These are phyloP conservation scores for Barnettozyma pratensis DNA, from an alignment of 805 yeast species.

Conservation along the genomic window DNA sequence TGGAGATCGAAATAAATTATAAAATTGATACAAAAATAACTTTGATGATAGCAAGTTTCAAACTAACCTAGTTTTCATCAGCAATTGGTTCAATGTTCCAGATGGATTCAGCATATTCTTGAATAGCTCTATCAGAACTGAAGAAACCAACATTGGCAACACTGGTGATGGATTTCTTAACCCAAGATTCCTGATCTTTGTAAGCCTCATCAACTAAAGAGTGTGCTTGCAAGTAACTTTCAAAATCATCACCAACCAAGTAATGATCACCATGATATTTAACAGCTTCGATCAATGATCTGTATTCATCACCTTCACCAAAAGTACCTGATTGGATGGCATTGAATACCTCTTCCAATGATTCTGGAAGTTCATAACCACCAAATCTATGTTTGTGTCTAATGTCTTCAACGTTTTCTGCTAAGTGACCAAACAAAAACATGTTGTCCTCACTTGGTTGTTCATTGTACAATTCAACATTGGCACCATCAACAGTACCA, in stretches of 20 bases:
- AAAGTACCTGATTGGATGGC: conserved; percentile 66
- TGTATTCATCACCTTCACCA: conserved; percentile 64
- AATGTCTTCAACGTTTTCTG: conserved; percentile 84
- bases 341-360: conserved; percentile 56
- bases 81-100: conserved; percentile 82
- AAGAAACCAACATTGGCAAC: conserved; percentile 95
- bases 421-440: conserved; percentile 84
- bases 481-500: conserved; percentile 97
- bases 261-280: conserved; percentile 77
- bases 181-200: conserved; percentile 66
- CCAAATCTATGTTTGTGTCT: conserved; percentile 70
- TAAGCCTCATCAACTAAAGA: conserved; percentile 67
- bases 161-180: conserved; percentile 64
- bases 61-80: conserved; percentile 1
- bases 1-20: too few relatives aligned
- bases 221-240: conserved; percentile 80
- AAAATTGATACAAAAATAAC: too few relatives aligned
- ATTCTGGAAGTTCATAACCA: conserved; percentile 47
- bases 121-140: conserved; percentile 84
- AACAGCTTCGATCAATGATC: conserved; percentile 63
- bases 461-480: conserved; percentile 81
- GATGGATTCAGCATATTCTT: conserved; percentile 86
- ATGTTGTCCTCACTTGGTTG: conserved; percentile 93
- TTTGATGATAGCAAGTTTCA: too few relatives aligned
- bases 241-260: conserved; percentile 85